Percentiles rank a stretch among this genome's conserved stretches.
Conservation (phyloP, 2,329 filamentous ascomycete species). For the Colletotrichum theobromicola region DNA sequence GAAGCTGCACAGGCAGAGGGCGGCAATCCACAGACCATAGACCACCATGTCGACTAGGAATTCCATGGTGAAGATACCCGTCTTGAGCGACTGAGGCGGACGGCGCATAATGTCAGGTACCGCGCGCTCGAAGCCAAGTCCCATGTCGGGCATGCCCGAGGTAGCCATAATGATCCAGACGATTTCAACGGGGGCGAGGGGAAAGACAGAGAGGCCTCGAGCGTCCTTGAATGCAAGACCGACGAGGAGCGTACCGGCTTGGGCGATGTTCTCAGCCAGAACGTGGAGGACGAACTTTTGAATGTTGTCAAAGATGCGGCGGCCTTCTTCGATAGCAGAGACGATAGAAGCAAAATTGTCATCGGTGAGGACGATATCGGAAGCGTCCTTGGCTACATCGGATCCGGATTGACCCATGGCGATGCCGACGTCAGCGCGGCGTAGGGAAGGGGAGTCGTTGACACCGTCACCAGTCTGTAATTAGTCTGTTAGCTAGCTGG, state of each 20-base stretch:
- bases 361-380: constrained; percentile 67
- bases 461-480: constrained; percentile 67
- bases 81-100: constrained; percentile 49
- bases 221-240: constrained; percentile 69
- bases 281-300: constrained; percentile 68
- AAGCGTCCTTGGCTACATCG: constrained; percentile 67
- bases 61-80: constrained; percentile 63
- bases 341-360: constrained; percentile 71
- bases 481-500: not conserved
- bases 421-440: constrained; percentile 68
- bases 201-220: constrained; percentile 65
- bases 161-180: constrained; percentile 77
- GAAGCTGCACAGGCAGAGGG: constrained; percentile 39
- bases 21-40: constrained; percentile 66
- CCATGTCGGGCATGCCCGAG: constrained; percentile 70
- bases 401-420: constrained; percentile 69
- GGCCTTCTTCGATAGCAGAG: constrained; percentile 67
- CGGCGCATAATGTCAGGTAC: constrained; percentile 66
- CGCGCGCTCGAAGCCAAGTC: constrained; percentile 68
- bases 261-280: constrained; percentile 66
- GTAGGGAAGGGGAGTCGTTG: constrained; percentile 68
- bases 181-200: constrained; percentile 69
- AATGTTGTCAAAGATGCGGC: constrained; percentile 71
- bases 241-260: constrained; percentile 66
- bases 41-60: constrained; percentile 64